Base-by-base conservation (phyloP, 2,329 filamentous ascomycete species). In the Colletotrichum agaves region DNA sequence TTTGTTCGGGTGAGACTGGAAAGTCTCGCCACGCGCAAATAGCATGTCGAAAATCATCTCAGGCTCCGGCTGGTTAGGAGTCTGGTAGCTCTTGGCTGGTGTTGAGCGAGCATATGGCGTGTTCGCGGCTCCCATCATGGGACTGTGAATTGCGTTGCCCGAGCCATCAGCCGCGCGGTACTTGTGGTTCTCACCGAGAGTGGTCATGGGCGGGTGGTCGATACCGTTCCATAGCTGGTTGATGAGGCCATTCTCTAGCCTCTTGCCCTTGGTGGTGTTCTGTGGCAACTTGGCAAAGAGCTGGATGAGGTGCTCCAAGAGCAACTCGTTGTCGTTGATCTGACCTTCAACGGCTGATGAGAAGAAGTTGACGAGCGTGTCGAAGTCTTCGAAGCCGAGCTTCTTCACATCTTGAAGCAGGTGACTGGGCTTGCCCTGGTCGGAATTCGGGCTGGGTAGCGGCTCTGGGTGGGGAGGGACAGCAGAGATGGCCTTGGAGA, bases 1-100 rank as follows among this genome's bases (percentile, higher is more conserved):
- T 2, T 80, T 82, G 33, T 79, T 80, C 2, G 78, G 75, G 62
- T 84, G 68, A 23, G 69, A 57, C 70, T 70, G 56, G 37, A 69
- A 71, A 8, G 62, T 64, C 11, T 33, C 44, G 6, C 69, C 69
- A 21, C 71, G 61, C 10, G 69, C 55, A 17, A 72, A 63, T 31
- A 72, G 61, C 55, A 63, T 72, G 44, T 72, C 71, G 17, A 72
- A 72, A 19, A 72, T 39, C 35, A 72, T 60, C 19, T 64, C 68
- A 12, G 71, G 60, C 17, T 72, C 69, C 0, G 71, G 71, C 63
- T 64, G 63, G 46, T 62, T 62, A 5, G 64, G 70, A 19, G 43
- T 63, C 61, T 72, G 71, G 23, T 70, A 63, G 49, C 61, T 55
- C 44, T 62, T 47, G 35, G 71, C 55, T 13, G 59, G 68, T 15